Evolutionary conservation across 768 basidiomycete species (phyloP), one percentile per base, ranked within the genome.

Genomic region (Leccinellum rugosiceps): DNA sequence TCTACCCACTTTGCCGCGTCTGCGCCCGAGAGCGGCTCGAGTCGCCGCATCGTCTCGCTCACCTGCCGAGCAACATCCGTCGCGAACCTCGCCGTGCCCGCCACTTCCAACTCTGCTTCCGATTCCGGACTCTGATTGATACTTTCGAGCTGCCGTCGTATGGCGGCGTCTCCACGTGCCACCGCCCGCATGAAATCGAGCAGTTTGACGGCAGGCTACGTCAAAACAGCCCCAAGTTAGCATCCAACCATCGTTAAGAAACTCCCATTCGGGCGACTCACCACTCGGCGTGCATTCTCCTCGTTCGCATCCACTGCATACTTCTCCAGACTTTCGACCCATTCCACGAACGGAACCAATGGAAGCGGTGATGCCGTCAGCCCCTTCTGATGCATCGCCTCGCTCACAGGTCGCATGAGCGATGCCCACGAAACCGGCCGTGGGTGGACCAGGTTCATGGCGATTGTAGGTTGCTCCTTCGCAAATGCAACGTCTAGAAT

Each of bases 361-460:
- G 68, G 67, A 10, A 78, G 56, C 51, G 60, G 46, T 15, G 56
- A 31, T n/a, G 50, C 1, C 51, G 64, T 56, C 38, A 62, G 30
- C 50, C 38, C 43, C 15, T 51, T 50, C 31, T 44, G 62, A 44
- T 58, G 53, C 13, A 68, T 32, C 0, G 62, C 61, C 11, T 60
- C 58, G 17, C 57, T 57, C 14, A 78, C 53, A 4, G 62, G 58
- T 5, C 45, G 56, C 58, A 78, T 72, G 51, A 58, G 8, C 1
- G 51, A 52, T 6, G 38, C 58, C 65, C 70, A 71, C 26, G 49
- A n/a, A 8, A 72, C 53, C 11, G 76, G 74, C 2, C 63, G 68
- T 0, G 72, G 72, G 53, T 75, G 74, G 7, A 75, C 69, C 28
- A 77, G 17, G 35, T 77, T 75, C 31, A 72, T 49, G 4, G 57